Conservation (phyloP, 208 protist species). For the Wallacemonas sp. region DNA sequence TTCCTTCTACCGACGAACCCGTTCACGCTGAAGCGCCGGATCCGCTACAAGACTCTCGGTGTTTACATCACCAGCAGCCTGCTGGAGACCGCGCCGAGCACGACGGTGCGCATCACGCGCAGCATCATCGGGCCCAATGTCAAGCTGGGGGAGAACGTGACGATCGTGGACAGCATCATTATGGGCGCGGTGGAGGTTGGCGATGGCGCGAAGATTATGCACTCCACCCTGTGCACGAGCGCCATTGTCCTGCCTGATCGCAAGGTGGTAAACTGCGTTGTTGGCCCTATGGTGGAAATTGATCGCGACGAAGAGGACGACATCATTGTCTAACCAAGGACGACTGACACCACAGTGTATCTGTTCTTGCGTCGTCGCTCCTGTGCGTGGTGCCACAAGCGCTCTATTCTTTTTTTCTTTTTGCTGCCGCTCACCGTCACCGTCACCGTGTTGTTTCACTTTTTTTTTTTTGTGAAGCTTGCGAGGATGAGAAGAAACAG, state of each 20-base stretch:
- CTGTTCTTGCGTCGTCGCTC: too few relatives aligned
- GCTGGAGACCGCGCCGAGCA: constrained; percentile 43
- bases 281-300: constrained; percentile 55
- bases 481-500: too few relatives aligned
- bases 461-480: not conserved
- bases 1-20: constrained; percentile 48
- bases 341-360: not conserved
- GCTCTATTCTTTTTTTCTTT: constrained; percentile 10
- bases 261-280: constrained; percentile 40
- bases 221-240: constrained; percentile 58
- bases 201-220: constrained; percentile 35
- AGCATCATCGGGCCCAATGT: constrained; percentile 82
- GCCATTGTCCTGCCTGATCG: constrained; percentile 46
- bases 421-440: not conserved
- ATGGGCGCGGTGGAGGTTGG: constrained; percentile 72
- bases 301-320: constrained; percentile 32
- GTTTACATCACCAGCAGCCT: constrained; percentile 67
- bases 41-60: constrained; percentile 9
- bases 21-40: constrained; percentile 47
- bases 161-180: constrained; percentile 73
- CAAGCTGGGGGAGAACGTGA: constrained; percentile 46
- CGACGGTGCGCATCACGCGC: constrained; percentile 56
- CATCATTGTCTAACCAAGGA: constrained; percentile 21
- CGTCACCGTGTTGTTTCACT: not conserved
- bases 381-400: too few relatives aligned